Evolutionary conservation across 1,284 basidiomycete species (phyloP), one percentile per base, ranked within the genome.

Genomic region (Trichosporon sp.): DNA sequence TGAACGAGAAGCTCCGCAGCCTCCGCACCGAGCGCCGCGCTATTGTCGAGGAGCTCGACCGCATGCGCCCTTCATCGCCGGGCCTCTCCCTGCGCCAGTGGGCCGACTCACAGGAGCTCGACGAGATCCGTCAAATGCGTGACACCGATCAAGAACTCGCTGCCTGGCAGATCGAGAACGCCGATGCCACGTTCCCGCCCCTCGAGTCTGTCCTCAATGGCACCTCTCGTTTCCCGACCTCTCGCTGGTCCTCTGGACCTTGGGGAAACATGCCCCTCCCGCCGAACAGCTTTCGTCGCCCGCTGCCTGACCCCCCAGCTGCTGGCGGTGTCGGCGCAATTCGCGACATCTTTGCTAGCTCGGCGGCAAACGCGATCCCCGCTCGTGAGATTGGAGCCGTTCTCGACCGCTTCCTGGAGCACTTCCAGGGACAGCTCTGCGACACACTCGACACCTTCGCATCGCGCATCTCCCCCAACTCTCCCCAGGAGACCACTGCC

Each of bases 391-490:
- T 84, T 66, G 81, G 81, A 69, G 70, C 76, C 4, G 77, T 83
- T 66, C 77, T 83, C 31, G 83, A 84, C 68, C 74, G 76, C 4
- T 84, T 84, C 79, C 74, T 84, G 11, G 74, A 73, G 67, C 81
- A 84, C 73, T 74, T 84, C 65, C 76, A 81, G n/a, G 78, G 79
- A 48, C 83, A 84, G 72, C 78, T 84, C 21, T 79, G 79, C 4
- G 77, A 73, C 51, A 82, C 78, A 6, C 80, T 83, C 40, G 80
- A 81, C 35, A 74, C 73, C 1, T 73, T 78, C 7, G 72, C 76
- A 16, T 48, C 73, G 66, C 70, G 76, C 67, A 63, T 72, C 69
- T 68, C 68, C 16, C 71, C 68, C 1, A 66, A 71, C n/a, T 46
- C 68, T 19, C 65, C 71, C 7, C 16, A 68, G 32, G 63, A 67